Evolutionary conservation across 768 basidiomycete species (phyloP), one percentile per base, ranked within the genome.

Genomic region (Russula griseocarnosa): DNA sequence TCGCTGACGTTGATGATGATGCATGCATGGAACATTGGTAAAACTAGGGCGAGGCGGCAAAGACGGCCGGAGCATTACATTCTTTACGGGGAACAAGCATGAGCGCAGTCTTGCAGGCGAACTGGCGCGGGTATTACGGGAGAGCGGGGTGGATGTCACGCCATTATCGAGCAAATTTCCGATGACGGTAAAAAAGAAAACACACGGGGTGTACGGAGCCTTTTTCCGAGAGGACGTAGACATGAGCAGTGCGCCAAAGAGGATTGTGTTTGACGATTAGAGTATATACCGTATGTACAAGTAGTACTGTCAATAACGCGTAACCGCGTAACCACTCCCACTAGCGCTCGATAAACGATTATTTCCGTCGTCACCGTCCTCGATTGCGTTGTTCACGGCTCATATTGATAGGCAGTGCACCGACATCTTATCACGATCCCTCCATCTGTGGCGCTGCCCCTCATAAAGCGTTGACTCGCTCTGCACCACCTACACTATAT

Each of bases 131-230:
- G 92, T 99, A 46, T 80, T 98, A 60, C 78, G 88, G 58, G 97
- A 98, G 73, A 88, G 89, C 51, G 92, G 89, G 34, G 92, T 90
- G 67, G 84, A 88, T 61, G 83, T 86, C 54, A 85, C 89, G 68
- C 86, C 76, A 6, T 78, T 97, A 76, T 84, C 86, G 63, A 84
- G 85, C 63, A 86, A 87, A 70, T 98, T 97, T 80, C 93, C 94
- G 56, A 92, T 95, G 83, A 92, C 94, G 63, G 93, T 98, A 78
- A 97, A 96, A 80, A 98, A 98, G 82, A 92, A 86, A 81, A 84
- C 88, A 69, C 95, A 98, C 70, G 79, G 91, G 22, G 88, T 84
- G 47, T 98, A 97, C 69, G 95, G 95, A 5, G 90, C 89, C 6
- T 93, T 92, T 75, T 93, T 82, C 74, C 74, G 87, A 61, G 85